These are phyloP conservation scores for Tubosaeta sp. DNA, from an alignment of 768 basidiomycete species.

Conservation along the genomic window DNA sequence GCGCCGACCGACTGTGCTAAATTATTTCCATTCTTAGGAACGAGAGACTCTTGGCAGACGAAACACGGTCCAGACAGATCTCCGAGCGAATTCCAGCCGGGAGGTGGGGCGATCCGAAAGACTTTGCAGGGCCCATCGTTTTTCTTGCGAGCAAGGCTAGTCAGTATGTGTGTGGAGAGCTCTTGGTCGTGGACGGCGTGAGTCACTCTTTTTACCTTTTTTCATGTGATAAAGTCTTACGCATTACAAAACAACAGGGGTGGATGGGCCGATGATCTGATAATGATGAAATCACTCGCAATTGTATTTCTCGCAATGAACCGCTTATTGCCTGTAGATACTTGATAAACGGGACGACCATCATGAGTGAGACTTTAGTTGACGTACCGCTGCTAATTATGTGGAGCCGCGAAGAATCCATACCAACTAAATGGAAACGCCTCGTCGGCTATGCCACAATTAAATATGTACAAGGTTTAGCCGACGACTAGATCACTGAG, in stretches of 20 bases:
- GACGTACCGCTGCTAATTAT: slow-evolving; percentile 16
- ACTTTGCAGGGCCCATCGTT: slow-evolving; percentile 65
- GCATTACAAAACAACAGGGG: slow-evolving; percentile 36
- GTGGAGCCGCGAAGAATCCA: slow-evolving; percentile 5
- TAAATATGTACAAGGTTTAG: neutral
- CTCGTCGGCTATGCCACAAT: neutral
- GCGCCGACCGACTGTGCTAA: slow-evolving; percentile 9
- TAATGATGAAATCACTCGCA: neutral
- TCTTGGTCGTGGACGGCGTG: slow-evolving; percentile 65
- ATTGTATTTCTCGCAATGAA: slow-evolving; percentile 2
- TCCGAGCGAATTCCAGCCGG: slow-evolving; percentile 67
- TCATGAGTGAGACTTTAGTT: slow-evolving; percentile 5
- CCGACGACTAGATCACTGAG: neutral
- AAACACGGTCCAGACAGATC: slow-evolving; percentile 59
- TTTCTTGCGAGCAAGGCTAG: slow-evolving; percentile 63
- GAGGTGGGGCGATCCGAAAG: slow-evolving; percentile 61
- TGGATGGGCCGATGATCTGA: slow-evolving; percentile 52
- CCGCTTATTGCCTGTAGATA: neutral
- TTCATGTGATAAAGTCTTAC: neutral
- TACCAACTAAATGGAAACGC: slow-evolving; percentile 8
- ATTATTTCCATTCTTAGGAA: slow-evolving; percentile 43
- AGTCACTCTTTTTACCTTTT: slow-evolving; percentile 26
- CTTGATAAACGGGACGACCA: neutral
- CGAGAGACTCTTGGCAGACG: slow-evolving; percentile 57
- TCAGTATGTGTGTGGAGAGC: slow-evolving; percentile 67